Conservation (phyloP, 1,284 basidiomycete genomes). For the Heterobasidion parviporum region DNA sequence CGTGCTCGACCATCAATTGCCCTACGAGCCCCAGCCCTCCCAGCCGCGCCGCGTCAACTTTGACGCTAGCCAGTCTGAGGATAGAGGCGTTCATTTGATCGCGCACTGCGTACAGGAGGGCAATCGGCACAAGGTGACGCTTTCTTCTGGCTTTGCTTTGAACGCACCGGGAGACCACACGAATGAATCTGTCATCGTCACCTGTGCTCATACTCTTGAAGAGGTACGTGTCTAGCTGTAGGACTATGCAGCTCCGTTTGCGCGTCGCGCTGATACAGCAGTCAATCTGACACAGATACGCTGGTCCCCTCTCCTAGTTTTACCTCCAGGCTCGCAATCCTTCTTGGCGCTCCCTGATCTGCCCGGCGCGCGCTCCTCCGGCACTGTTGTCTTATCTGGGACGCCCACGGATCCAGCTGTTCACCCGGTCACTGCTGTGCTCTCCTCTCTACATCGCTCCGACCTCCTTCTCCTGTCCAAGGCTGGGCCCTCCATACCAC, state of each 20-base stretch:
- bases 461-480: constrained; percentile 48
- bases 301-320: constrained; percentile 27
- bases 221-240: constrained; percentile 31
- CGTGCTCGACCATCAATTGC: constrained; percentile 34
- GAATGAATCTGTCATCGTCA: constrained; percentile 37
- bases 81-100: constrained; percentile 42
- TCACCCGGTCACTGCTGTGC: constrained; percentile 39
- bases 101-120: constrained; percentile 46
- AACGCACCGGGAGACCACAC: constrained; percentile 21
- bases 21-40: constrained; percentile 41
- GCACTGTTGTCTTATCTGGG: constrained; percentile 34
- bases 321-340: constrained; percentile 14
- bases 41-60: constrained; percentile 23
- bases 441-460: constrained; percentile 51
- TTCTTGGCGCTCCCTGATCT: constrained; percentile 11
- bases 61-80: constrained; percentile 15
- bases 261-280: neutral
- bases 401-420: constrained; percentile 20
- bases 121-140: constrained; percentile 38
- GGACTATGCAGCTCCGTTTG: neutral
- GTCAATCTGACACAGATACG: constrained; percentile 29
- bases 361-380: constrained; percentile 22
- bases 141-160: constrained; percentile 60
- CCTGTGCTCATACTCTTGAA: constrained; percentile 64
- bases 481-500: constrained; percentile 21